These are phyloP conservation scores for Cystobasidium tubakii DNA, from an alignment of 768 basidiomycete species.

Conservation along the genomic window DNA sequence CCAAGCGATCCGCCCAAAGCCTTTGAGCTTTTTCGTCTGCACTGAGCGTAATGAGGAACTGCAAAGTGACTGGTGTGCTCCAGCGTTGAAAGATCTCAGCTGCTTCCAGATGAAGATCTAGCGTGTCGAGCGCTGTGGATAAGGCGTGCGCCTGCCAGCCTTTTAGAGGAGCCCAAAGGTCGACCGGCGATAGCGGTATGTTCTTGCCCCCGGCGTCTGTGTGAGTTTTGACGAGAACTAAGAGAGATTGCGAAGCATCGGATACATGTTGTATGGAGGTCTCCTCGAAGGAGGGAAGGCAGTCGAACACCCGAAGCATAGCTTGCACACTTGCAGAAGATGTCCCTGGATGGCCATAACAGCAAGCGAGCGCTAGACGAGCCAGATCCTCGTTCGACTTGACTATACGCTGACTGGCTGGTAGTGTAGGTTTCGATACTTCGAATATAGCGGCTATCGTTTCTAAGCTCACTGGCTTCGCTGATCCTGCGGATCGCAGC, in stretches of 20 bases:
- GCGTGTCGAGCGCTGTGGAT: constrained; percentile 76
- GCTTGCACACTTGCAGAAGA: constrained; percentile 63
- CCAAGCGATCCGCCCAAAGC: constrained; percentile 79
- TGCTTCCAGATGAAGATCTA: constrained; percentile 88
- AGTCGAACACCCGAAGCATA: constrained; percentile 92
- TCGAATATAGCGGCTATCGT: constrained; percentile 73
- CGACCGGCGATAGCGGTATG: constrained; percentile 57
- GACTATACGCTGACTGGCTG: constrained; percentile 65
- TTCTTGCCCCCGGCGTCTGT: constrained; percentile 48
- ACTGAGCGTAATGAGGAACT: constrained; percentile 83
- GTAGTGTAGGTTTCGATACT: constrained; percentile 81
- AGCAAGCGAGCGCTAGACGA: constrained; percentile 73
- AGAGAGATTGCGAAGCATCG: no score
- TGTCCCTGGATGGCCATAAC: constrained; percentile 61
- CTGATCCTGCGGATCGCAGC: constrained; percentile 49
- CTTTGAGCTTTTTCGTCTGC: constrained; percentile 64
- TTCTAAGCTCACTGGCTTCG: constrained; percentile 69
- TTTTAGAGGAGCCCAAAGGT: constrained; percentile 71
- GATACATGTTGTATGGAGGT: no score
- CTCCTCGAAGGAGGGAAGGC: constrained; percentile 83
- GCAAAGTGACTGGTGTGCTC: constrained; percentile 71
- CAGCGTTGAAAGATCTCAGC: constrained; percentile 87
- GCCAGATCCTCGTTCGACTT: constrained; percentile 76
- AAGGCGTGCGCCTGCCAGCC: constrained; percentile 54
- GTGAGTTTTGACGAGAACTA: no score